Percentiles rank a stretch among this genome's conserved stretches.
Evolutionary conservation across 352 stramenopile genomes (phyloP).

Genomic region (Globisporangium middletonii): DNA sequence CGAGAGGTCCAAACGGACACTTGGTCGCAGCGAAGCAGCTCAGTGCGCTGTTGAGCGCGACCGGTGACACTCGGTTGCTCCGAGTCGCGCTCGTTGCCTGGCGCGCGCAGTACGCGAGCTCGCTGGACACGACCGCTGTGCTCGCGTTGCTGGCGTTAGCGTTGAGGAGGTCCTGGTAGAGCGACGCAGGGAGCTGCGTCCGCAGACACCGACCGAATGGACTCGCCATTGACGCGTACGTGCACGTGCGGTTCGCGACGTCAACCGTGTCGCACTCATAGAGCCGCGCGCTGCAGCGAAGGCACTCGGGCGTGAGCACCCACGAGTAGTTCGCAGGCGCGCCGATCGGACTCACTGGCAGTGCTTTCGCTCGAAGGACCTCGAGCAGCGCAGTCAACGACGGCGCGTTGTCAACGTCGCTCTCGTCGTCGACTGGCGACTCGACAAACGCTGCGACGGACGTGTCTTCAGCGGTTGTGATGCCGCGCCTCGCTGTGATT

Average conservation of each 20-base stretch:
- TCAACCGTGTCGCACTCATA: conserved; percentile 4
- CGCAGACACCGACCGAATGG: conserved; percentile 11
- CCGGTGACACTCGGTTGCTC: background rate
- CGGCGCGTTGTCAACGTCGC: background rate
- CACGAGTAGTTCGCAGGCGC: conserved; percentile 8
- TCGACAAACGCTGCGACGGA: conserved; percentile 10
- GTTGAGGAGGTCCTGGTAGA: conserved; percentile 3
- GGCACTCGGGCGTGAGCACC: conserved; percentile 11
- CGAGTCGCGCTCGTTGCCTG: background rate
- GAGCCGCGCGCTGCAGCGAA: conserved; percentile 12
- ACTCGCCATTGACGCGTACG: conserved; percentile 10
- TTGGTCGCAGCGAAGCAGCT: conserved; percentile 14
- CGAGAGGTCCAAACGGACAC: conserved; percentile 20
- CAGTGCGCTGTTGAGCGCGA: conserved; percentile 5
- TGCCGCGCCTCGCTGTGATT: background rate
- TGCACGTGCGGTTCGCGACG: conserved; percentile 10
- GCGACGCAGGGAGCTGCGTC: conserved; percentile 1
- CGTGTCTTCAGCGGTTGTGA: conserved; percentile 6
- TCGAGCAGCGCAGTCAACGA: conserved; percentile 3
- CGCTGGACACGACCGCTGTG: conserved; percentile 1
- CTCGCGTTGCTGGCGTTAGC: background rate
- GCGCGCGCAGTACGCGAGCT: conserved; percentile 5
- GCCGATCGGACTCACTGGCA: conserved; percentile 5
- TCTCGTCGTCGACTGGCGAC: conserved; percentile 1
- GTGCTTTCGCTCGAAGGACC: conserved; percentile 1